A percentile compares a stretch with the other conserved stretches of the same genome.
phyloP scores from a whole-genome alignment of 176 grass and related monocot species.

The Zea mays region DNA sequence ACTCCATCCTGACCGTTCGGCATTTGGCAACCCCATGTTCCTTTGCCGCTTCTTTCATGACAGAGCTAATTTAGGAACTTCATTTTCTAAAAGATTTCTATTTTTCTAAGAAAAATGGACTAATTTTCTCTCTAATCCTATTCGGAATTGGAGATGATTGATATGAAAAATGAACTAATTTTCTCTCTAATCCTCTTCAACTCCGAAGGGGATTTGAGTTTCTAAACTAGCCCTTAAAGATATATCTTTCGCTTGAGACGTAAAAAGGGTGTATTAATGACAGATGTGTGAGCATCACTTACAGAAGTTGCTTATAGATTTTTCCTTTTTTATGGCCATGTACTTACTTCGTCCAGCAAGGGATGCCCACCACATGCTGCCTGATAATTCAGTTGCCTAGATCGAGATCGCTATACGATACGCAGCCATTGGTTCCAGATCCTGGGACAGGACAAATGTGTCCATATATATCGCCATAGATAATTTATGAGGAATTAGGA shows the following conservation, averaged over 20 bases:
- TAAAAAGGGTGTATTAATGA: neutral
- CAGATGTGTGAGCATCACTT: neutral
- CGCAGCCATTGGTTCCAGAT: slow-evolving; percentile 32
- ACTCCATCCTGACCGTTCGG: slow-evolving; percentile 18
- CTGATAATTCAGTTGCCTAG: slow-evolving; percentile 41
- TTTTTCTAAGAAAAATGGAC: too few species aligned
- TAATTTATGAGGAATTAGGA: slow-evolving; percentile 25
- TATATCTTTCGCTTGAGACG: neutral
- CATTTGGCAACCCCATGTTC: slow-evolving; percentile 29
- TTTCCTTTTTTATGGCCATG: neutral
- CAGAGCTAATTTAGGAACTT: too few species aligned
- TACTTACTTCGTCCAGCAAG: neutral
- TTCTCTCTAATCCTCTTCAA: too few species aligned
- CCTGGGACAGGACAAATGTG: slow-evolving; percentile 32
- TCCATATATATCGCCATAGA: slow-evolving; percentile 35
- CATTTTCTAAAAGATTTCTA: too few species aligned
- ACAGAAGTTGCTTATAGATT: neutral
- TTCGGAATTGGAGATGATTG: too few species aligned
- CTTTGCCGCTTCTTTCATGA: neutral
- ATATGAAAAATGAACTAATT: too few species aligned
- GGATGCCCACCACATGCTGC: slow-evolving; percentile 27
- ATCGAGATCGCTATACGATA: slow-evolving; percentile 18
- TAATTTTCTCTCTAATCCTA: too few species aligned
- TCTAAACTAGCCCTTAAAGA: too few species aligned
- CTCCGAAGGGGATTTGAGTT: too few species aligned